Evolutionary conservation across 2,329 filamentous ascomycete genomes (phyloP).

Genomic region (Lachnellula occidentalis): DNA sequence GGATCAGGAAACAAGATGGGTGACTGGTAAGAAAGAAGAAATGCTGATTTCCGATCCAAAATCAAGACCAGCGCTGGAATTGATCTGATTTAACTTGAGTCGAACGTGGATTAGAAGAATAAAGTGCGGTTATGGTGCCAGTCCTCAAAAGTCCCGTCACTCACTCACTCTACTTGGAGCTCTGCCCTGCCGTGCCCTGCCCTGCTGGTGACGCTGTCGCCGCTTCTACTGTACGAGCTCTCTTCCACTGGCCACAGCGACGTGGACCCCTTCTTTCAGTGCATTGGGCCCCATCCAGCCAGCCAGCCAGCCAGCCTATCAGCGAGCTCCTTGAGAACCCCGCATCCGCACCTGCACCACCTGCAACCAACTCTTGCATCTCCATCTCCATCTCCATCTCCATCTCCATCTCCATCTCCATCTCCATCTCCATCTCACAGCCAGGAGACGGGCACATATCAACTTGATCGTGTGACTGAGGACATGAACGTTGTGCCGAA

Average conservation of each 20-base stretch:
- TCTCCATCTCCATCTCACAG: no score
- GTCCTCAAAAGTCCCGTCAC: no score
- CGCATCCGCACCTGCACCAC: no score
- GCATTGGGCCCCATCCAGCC: not conserved
- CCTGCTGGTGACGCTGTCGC: not conserved
- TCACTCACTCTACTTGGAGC: no score
- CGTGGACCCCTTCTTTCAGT: not conserved
- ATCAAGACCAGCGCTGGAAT: no score
- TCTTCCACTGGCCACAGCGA: not conserved
- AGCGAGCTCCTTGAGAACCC: not conserved
- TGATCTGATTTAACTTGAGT: no score
- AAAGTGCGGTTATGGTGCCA: no score
- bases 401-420: no score
- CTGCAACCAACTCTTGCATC: not conserved
- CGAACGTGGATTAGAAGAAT: no score
- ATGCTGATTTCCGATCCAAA: no score
- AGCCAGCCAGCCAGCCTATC: slow-evolving; percentile 1
- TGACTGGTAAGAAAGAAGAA: not conserved
- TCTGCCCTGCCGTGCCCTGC: no score
- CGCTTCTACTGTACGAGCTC: not conserved
- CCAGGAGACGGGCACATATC: not conserved
- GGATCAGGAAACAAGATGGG: not conserved
- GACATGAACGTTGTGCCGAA: not conserved
- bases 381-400: no score
- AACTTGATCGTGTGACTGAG: not conserved